These are phyloP conservation scores for Apophysomyces ossiformis DNA, from an alignment of 371 early-diverging fungal genomes.

Conservation along the genomic window DNA sequence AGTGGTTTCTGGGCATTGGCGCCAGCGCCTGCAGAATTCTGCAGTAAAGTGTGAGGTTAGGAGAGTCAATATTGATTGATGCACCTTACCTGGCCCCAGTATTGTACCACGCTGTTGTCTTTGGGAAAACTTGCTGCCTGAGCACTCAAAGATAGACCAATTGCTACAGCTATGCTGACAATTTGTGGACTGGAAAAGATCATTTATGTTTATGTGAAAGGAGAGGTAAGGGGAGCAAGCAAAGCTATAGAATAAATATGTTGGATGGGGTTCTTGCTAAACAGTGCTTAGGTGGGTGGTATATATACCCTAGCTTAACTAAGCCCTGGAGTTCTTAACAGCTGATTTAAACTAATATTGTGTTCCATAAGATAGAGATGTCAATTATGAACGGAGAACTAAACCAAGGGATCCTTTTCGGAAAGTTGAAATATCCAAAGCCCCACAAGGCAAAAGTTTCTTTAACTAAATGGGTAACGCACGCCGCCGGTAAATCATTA, in stretches of 20 bases:
- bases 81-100: slow-evolving; percentile 36
- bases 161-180: slow-evolving; percentile 1
- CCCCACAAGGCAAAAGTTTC: background rate
- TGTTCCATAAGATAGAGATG: background rate
- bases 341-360: background rate
- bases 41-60: background rate
- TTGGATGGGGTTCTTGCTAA: background rate
- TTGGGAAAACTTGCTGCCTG: slow-evolving; percentile 21
- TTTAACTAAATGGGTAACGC: background rate
- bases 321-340: background rate
- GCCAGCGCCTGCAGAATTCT: slow-evolving; percentile 40
- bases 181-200: background rate
- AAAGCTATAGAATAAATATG: background rate
- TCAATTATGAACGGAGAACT: background rate
- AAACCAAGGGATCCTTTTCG: background rate
- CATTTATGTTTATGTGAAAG: background rate
- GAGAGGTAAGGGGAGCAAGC: slow-evolving; percentile 9
- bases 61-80: background rate
- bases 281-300: background rate
- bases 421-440: background rate
- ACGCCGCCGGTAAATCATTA: background rate
- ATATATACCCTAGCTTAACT: too few relatives aligned
- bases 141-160: slow-evolving; percentile 16
- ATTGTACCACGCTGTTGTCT: slow-evolving; percentile 30
- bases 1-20: slow-evolving; percentile 41